A percentile compares a stretch with the other conserved stretches of the same genome.
phyloP scores from a whole-genome alignment of 2,329 filamentous ascomycete species.

The Botrytis aclada region DNA sequence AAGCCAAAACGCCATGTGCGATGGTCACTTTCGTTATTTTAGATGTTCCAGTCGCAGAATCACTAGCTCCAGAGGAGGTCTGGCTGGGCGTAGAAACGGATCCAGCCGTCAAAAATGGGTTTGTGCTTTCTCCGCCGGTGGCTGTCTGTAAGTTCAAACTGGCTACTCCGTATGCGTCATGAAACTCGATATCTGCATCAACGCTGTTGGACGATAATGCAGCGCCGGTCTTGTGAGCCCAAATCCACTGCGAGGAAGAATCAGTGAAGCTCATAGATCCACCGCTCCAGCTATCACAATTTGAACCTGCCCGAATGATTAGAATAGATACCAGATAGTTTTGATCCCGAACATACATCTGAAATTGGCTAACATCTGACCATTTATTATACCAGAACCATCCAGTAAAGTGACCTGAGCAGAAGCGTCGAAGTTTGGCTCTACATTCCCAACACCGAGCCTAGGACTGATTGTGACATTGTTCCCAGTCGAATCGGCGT shows the following conservation, averaged over 20 bases:
- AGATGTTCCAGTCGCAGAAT: background rate
- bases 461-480: conserved; percentile 58
- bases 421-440: conserved; percentile 43
- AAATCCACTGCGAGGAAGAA: conserved; percentile 49
- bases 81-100: conserved; percentile 2
- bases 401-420: conserved; percentile 49
- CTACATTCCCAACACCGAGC: conserved; percentile 42
- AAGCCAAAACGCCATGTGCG: conserved; percentile 57
- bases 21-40: conserved; percentile 20
- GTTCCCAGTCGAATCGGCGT: conserved; percentile 48
- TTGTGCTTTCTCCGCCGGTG: conserved; percentile 44
- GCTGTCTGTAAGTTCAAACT: conserved; percentile 48
- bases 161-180: conserved; percentile 44
- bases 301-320: conserved; percentile 41
- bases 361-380: conserved; percentile 55
- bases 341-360: conserved; percentile 42
- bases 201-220: conserved; percentile 47
- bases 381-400: conserved; percentile 51
- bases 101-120: conserved; percentile 28
- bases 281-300: conserved; percentile 51
- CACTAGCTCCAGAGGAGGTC: conserved; percentile 7
- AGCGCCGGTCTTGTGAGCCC: conserved; percentile 45
- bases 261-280: conserved; percentile 50
- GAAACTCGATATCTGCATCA: conserved; percentile 44
- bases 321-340: conserved; percentile 14